phyloP scores from a whole-genome alignment of 208 protist species.

The Trypanosomatidae sp. region DNA sequence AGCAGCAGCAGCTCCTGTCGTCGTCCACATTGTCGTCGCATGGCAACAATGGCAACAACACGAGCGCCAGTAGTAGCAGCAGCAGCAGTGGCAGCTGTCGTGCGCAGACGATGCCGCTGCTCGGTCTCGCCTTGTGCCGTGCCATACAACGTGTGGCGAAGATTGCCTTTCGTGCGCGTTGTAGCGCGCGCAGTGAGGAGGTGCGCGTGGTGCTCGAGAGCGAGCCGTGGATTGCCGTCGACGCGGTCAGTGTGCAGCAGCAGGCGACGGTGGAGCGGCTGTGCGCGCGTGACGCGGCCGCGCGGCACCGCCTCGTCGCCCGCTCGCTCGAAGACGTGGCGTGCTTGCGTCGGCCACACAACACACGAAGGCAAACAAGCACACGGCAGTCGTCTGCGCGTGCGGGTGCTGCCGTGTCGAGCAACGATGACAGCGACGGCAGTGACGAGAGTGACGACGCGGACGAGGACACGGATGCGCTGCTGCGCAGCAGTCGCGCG shows the following conservation, averaged over 20 bases:
- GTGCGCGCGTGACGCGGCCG: constrained; percentile 22
- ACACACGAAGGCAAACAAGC: too few relatives aligned
- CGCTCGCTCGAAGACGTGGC: constrained; percentile 9
- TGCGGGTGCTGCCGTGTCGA: not conserved
- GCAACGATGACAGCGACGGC: constrained; percentile 3
- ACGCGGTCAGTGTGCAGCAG: constrained; percentile 27
- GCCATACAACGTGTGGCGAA: too few relatives aligned
- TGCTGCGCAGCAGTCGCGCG: constrained; percentile 8
- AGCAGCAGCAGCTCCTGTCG: too few relatives aligned
- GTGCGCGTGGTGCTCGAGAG: constrained; percentile 42
- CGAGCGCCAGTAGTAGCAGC: too few relatives aligned
- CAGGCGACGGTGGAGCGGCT: constrained; percentile 49
- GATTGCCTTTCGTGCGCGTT: too few relatives aligned
- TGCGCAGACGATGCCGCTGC: too few relatives aligned
- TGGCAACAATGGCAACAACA: too few relatives aligned
- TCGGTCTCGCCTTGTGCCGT: too few relatives aligned
- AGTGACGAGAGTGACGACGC: too few relatives aligned
- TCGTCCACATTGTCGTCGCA: too few relatives aligned
- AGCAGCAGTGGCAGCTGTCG: too few relatives aligned
- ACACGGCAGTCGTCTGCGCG: not conserved
- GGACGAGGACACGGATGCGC: constrained; percentile 3
- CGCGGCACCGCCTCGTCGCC: constrained; percentile 16
- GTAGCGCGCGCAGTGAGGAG: constrained; percentile 50
- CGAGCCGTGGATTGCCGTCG: constrained; percentile 52
- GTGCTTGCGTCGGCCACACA: too few relatives aligned